Conservation (phyloP, 2,329 filamentous ascomycete genomes). For the Pyrenophora graminea region DNA sequence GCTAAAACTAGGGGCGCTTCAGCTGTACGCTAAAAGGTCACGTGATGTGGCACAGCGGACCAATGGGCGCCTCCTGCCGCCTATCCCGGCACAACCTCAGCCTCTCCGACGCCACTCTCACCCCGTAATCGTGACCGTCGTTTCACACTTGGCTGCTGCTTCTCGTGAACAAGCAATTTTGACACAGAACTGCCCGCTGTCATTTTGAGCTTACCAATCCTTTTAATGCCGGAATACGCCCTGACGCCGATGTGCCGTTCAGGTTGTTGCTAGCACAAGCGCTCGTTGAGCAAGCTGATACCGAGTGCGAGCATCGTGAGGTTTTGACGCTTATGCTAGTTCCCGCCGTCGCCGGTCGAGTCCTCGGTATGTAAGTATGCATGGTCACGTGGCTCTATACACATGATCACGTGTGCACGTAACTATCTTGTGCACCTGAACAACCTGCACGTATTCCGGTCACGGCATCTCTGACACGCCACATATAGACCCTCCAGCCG, state of each 20-base stretch:
- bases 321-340: too few relatives aligned
- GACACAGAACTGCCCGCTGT: slow-evolving; percentile 15
- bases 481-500: slow-evolving; percentile 3
- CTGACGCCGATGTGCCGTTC: too few relatives aligned
- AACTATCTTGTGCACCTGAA: not conserved
- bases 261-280: too few relatives aligned
- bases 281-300: not conserved
- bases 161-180: slow-evolving; percentile 13
- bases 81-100: slow-evolving; percentile 13
- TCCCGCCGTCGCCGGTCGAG: too few relatives aligned
- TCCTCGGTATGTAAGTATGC: too few relatives aligned
- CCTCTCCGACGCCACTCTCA: slow-evolving; percentile 10
- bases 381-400: too few relatives aligned
- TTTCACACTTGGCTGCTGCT: not conserved
- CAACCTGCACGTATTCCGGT: slow-evolving; percentile 6
- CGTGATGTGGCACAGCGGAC: slow-evolving; percentile 12
- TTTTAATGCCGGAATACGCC: too few relatives aligned
- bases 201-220: not conserved
- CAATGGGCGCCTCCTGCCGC: slow-evolving; percentile 23
- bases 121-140: not conserved
- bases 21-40: slow-evolving; percentile 15
- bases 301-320: too few relatives aligned
- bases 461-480: slow-evolving; percentile 1
- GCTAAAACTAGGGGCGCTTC: slow-evolving; percentile 36
- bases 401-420: too few relatives aligned